phyloP scores from a whole-genome alignment of 352 stramenopile species.

The Phytophthora pinifolia region DNA sequence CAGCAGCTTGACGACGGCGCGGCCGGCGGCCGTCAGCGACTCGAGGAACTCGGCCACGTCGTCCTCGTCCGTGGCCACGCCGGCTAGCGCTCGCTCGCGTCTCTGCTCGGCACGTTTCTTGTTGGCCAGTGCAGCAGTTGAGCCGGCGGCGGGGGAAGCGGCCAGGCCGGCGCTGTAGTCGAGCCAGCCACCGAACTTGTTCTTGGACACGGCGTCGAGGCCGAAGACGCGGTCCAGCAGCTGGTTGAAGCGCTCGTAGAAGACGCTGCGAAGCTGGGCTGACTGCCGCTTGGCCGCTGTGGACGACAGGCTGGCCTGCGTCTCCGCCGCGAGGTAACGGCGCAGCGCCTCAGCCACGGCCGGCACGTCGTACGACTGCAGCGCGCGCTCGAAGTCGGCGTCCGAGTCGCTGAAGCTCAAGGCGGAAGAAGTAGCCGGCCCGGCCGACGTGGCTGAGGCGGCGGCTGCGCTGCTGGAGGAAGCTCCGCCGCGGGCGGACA shows the following conservation, averaged over 20 bases:
- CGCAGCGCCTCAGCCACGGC: conserved; percentile 58
- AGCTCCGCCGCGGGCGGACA: too few species aligned
- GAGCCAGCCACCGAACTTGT: conserved; percentile 82
- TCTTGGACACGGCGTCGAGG: conserved; percentile 69
- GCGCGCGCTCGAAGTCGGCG: conserved; percentile 65
- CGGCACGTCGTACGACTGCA: conserved; percentile 70
- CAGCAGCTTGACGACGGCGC: conserved; percentile 58
- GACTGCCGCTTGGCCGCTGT: conserved; percentile 68
- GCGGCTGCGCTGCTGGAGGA: too few species aligned
- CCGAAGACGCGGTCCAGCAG: conserved; percentile 80
- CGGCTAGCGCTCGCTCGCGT: conserved; percentile 38
- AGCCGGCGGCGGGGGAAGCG: conserved; percentile 14
- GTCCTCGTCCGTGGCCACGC: conserved; percentile 49
- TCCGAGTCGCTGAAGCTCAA: conserved; percentile 63
- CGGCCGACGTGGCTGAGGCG: too few species aligned
- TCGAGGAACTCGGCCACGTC: conserved; percentile 59
- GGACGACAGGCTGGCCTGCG: conserved; percentile 59
- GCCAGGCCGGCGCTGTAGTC: conserved; percentile 71
- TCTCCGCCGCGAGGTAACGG: conserved; percentile 67
- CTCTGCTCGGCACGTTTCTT: conserved; percentile 41
- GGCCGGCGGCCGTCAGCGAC: conserved; percentile 48
- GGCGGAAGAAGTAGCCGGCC: conserved; percentile 4
- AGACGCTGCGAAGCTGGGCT: conserved; percentile 75
- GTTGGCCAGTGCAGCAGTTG: conserved; percentile 15
- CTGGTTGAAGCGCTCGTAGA: conserved; percentile 88